Evolutionary conservation across 2,329 filamentous ascomycete species (phyloP).

Genomic region (Nemania diffusa): DNA sequence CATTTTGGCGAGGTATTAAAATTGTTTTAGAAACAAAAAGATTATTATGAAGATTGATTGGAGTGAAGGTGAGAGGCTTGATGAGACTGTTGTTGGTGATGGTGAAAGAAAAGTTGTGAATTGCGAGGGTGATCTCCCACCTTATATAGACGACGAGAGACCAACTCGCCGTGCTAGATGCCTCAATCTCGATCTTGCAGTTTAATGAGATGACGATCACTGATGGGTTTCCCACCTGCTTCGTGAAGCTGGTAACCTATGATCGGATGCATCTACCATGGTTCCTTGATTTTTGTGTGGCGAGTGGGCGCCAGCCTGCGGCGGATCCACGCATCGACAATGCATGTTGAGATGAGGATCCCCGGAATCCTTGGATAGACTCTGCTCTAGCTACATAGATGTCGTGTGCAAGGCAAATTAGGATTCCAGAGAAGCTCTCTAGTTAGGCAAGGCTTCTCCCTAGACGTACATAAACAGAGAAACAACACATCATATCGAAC

Average conservation of each 20-base stretch:
- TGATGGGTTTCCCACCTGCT: neutral
- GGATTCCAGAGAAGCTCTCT: constrained; percentile 2
- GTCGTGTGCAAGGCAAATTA: neutral
- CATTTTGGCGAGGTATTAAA: constrained; percentile 7
- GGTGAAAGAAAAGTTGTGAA: neutral
- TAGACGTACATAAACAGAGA: neutral
- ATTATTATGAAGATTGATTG: neutral
- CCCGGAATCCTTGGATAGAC: neutral
- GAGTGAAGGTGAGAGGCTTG: neutral
- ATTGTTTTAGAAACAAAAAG: constrained; percentile 9
- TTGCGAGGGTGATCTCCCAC: neutral
- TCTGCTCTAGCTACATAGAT: neutral
- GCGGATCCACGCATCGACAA: neutral
- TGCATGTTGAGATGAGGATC: neutral
- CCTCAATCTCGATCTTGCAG: neutral
- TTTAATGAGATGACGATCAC: constrained; percentile 13
- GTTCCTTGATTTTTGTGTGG: constrained; percentile 16
- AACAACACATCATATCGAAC: no score
- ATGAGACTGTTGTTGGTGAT: constrained; percentile 2
- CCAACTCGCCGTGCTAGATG: neutral
- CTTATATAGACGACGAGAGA: constrained; percentile 24
- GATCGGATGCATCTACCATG: constrained; percentile 7
- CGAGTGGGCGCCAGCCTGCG: neutral
- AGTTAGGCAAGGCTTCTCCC: no score
- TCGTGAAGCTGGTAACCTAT: neutral